Evolutionary conservation across 345 rosid species (phyloP).

Genomic region (Rhizophora apiculata): DNA sequence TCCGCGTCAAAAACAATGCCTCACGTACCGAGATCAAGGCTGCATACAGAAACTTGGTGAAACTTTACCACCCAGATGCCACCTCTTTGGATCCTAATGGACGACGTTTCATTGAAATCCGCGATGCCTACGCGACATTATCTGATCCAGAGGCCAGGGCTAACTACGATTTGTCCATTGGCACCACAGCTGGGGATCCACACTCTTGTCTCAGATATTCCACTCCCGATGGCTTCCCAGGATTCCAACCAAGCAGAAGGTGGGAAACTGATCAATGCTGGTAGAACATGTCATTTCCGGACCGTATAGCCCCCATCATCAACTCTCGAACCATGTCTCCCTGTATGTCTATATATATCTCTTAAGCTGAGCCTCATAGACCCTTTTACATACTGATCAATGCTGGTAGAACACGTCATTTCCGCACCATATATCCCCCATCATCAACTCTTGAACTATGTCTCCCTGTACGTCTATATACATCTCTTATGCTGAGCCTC

Average conservation of each 20-base stretch:
- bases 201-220: background rate
- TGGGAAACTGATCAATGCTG: conserved; percentile 28
- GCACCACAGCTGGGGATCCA: background rate
- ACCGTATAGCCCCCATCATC: background rate
- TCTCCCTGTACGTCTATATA: too few species aligned
- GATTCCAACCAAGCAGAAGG: conserved; percentile 3
- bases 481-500: too few species aligned
- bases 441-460: background rate
- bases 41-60: conserved; percentile 18
- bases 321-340: background rate
- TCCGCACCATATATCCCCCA: background rate
- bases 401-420: conserved; percentile 9
- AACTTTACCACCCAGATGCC: conserved; percentile 23
- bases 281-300: background rate
- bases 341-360: too few species aligned
- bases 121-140: conserved; percentile 27
- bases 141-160: conserved; percentile 29
- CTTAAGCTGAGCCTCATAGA: too few species aligned
- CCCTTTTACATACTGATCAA: background rate
- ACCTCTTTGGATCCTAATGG: background rate
- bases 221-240: background rate
- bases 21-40: conserved; percentile 20
- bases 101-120: conserved; percentile 15
- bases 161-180: conserved; percentile 22
- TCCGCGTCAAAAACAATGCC: conserved; percentile 4